Percentiles rank a stretch among this genome's conserved stretches.
Conservation (phyloP, 1,284 basidiomycete species). For the Inonotus hispidus region DNA sequence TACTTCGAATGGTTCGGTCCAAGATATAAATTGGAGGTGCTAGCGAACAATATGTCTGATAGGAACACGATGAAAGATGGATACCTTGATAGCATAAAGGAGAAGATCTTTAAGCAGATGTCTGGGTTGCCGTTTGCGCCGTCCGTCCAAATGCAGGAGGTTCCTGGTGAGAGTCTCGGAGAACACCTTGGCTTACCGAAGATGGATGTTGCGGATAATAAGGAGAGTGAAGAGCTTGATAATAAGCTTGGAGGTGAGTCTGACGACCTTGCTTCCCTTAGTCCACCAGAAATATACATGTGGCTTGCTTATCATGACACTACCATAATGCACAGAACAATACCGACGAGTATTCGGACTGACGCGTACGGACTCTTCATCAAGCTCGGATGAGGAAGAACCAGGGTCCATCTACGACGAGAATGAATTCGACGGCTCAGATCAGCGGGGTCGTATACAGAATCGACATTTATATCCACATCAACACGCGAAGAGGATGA, state of each 20-base stretch:
- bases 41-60: slow-evolving; percentile 92
- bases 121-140: slow-evolving; percentile 78
- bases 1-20: slow-evolving; percentile 99
- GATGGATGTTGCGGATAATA: slow-evolving; percentile 34
- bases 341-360: slow-evolving; percentile 57
- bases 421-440: slow-evolving; percentile 42
- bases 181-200: slow-evolving; percentile 54
- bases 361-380: slow-evolving; percentile 43
- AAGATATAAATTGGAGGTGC: slow-evolving; percentile 89
- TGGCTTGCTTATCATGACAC: background rate
- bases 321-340: slow-evolving; percentile 43
- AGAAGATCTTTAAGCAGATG: slow-evolving; percentile 73
- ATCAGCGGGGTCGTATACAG: slow-evolving; percentile 34
- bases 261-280: background rate
- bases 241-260: slow-evolving; percentile 61
- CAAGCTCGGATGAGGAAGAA: background rate
- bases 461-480: slow-evolving; percentile 30
- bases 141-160: slow-evolving; percentile 83
- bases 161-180: slow-evolving; percentile 63
- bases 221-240: slow-evolving; percentile 55
- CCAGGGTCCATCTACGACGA: slow-evolving; percentile 27
- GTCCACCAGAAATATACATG: background rate
- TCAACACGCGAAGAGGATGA: slow-evolving; percentile 51
- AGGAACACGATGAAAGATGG: slow-evolving; percentile 72
- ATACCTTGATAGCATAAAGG: slow-evolving; percentile 78